Evolutionary conservation across 1,139 yeast species (phyloP).

Genomic region (Citeromyces hawaiiensis): DNA sequence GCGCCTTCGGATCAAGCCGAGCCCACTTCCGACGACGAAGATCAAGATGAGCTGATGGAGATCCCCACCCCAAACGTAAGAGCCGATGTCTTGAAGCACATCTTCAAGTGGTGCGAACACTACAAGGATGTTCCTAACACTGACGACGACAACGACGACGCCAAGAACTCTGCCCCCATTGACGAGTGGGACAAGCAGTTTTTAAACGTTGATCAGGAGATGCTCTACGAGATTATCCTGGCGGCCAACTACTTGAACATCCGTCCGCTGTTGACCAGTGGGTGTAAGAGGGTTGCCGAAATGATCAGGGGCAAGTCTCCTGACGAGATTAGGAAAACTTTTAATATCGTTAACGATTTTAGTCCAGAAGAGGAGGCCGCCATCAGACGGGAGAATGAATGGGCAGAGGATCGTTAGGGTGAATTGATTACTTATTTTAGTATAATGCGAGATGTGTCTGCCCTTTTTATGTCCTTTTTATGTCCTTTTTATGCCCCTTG

Average conservation of each 20-base stretch:
- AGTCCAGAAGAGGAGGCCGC: conserved; percentile 98
- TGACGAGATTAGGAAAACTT: conserved; percentile 93
- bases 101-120: conserved; percentile 95
- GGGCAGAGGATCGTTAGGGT: conserved; percentile 96
- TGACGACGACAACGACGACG: conserved; percentile 59
- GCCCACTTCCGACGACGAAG: conserved; percentile 23
- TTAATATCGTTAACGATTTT: conserved; percentile 92
- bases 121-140: conserved; percentile 79
- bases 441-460: too few species aligned
- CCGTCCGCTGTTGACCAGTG: conserved; percentile 84
- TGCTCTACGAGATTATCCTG: conserved; percentile 90
- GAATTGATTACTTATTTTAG: too few species aligned
- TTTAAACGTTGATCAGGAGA: conserved; percentile 93
- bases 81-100: conserved; percentile 77
- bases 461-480: too few species aligned
- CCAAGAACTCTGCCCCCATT: conserved; percentile 74
- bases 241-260: conserved; percentile 96
- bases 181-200: conserved; percentile 97
- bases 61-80: conserved; percentile 90
- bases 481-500: too few species aligned
- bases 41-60: conserved; percentile 47
- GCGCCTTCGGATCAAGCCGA: conserved; percentile 44
- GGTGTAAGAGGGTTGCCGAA: conserved; percentile 95
- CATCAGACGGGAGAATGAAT: conserved; percentile 91
- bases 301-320: conserved; percentile 96